phyloP scores from a whole-genome alignment of 257 asterid species.

The Anisodus tanguticus region DNA sequence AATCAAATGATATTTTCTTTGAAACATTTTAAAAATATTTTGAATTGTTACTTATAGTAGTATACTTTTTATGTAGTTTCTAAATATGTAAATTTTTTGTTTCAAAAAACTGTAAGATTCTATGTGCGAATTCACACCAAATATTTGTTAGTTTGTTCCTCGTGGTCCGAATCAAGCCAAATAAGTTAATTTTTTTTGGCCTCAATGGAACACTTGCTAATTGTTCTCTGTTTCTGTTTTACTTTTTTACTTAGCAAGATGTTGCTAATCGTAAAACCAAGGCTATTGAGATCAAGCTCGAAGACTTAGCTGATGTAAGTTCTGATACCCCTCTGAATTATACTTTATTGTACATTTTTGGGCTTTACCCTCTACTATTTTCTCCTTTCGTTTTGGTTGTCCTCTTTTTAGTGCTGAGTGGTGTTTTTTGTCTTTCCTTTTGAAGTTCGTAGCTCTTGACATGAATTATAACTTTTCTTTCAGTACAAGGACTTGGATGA shows the following conservation, averaged over 20 bases:
- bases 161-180: too few species aligned
- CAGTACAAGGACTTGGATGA: constrained; percentile 90
- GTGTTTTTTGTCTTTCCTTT: neutral
- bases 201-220: neutral
- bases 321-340: neutral
- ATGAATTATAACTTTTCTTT: constrained; percentile 11
- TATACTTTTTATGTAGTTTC: too few species aligned
- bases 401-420: neutral
- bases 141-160: too few species aligned
- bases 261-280: constrained; percentile 86
- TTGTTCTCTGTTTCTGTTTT: neutral
- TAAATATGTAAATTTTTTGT: too few species aligned
- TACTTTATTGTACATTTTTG: too few species aligned
- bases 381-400: neutral
- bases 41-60: too few species aligned
- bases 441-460: constrained; percentile 10
- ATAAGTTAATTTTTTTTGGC: neutral
- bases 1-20: too few species aligned
- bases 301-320: constrained; percentile 72
- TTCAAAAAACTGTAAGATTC: too few species aligned
- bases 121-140: too few species aligned
- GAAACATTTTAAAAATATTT: too few species aligned
- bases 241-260: constrained; percentile 65
- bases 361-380: too few species aligned
- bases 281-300: constrained; percentile 84